Base-by-base conservation (phyloP, 2,329 filamentous ascomycete species). In the Cercospora sesami region DNA sequence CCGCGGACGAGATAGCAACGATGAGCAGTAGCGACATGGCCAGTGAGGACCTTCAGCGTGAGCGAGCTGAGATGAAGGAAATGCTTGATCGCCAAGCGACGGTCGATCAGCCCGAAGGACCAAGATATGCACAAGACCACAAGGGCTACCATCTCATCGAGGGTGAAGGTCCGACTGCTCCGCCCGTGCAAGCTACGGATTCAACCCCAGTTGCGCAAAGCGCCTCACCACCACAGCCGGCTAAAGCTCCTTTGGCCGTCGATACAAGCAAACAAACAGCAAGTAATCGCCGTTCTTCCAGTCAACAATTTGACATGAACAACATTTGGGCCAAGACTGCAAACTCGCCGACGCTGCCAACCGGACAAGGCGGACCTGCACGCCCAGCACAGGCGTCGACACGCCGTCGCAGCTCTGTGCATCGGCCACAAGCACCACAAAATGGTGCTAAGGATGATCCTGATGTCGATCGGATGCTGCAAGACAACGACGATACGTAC, bases 61-160 rank as follows among this genome's bases (percentile, higher is more conserved):
- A 93, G 77, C 90, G 88, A 26, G 91, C 91, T 16, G 88, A 90
- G 73, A 89, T 94, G 85, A 91, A 91, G 78, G 91, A 91, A 61
- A 86, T 88, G 69, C 88, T 89, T 0, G 92, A 95, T 76, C 92
- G 93, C 75, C 91, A 94, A 78, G 91, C 94, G 57, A 94, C 95
- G 58, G 86, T 96, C 36, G 89, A 94, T 68, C 87, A 92, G 42
- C 80, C 83, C 14, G 86, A 87, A 60, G 93, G 87, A 1, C 91
- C 94, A 4, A 89, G 93, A 3, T 90, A 97, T 66, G 87, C 93
- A 74, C 89, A 92, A 73, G 97, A 94, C 2, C 94, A 98, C 82
- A 98, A 98, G 79, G 95, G 95, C 12, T 94, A 97, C 67, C 95
- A 98, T 77, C 80, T 97, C 16, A 86, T 98, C 16, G 93, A 94